phyloP scores from a whole-genome alignment of 805 yeast species.

The Hanseniaspora hatyaiensis region DNA sequence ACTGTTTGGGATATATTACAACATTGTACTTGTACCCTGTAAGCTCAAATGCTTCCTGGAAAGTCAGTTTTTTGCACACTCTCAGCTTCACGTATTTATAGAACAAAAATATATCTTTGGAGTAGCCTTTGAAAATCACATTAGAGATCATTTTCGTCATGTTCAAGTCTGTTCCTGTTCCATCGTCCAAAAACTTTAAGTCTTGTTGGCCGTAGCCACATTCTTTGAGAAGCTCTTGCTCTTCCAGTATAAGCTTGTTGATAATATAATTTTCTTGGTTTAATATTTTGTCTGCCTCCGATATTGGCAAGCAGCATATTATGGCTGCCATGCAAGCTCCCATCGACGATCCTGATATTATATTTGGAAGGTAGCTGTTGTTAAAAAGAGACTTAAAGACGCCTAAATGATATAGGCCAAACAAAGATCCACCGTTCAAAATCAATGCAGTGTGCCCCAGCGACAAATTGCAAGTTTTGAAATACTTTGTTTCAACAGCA shows the following conservation, averaged over 20 bases:
- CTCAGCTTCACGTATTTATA: conserved; percentile 59
- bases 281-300: conserved; percentile 43
- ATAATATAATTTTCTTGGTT: conserved; percentile 29
- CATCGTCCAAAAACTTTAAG: conserved; percentile 20
- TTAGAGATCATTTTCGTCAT: conserved; percentile 61
- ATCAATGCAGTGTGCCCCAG: conserved; percentile 84
- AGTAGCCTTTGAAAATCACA: conserved; percentile 66
- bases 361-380: conserved; percentile 66
- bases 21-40: conserved; percentile 74
- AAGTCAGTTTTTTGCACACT: conserved; percentile 71
- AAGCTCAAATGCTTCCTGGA: conserved; percentile 79
- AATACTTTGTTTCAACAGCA: conserved; percentile 46
- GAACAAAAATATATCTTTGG: conserved; percentile 72
- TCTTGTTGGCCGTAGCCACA: conserved; percentile 26
- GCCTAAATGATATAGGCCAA: conserved; percentile 89
- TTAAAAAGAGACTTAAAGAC: conserved; percentile 74
- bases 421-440: conserved; percentile 87
- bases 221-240: conserved; percentile 47
- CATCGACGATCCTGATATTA: conserved; percentile 82
- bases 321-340: conserved; percentile 89
- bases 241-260: conserved; percentile 41
- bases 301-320: conserved; percentile 60
- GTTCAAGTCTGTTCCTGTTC: conserved; percentile 29
- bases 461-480: conserved; percentile 75
- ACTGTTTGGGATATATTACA: conserved; percentile 68